A percentile compares a stretch with the other conserved stretches of the same genome.
These are phyloP conservation scores for Aspergillus leporis DNA, from an alignment of 495 filamentous ascomycete genomes.

Conservation along the genomic window DNA sequence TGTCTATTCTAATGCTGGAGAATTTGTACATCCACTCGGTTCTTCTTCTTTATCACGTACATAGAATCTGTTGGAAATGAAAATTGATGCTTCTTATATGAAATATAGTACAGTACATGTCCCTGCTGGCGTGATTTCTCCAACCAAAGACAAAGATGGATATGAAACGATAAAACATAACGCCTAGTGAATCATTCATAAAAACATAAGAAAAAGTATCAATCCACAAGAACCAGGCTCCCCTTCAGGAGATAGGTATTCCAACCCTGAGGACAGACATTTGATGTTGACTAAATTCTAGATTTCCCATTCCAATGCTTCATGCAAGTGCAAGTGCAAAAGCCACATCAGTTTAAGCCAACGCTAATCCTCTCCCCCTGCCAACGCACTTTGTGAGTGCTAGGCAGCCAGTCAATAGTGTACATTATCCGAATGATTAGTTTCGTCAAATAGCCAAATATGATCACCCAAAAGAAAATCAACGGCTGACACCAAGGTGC, in stretches of 20 bases:
- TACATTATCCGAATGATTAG: conserved; percentile 8
- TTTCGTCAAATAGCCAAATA: not conserved
- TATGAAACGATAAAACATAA: not conserved
- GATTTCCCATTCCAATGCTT: not conserved
- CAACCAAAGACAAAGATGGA: not conserved
- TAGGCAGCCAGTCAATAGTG: conserved; percentile 10
- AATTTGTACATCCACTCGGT: not conserved
- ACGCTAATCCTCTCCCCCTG: not conserved
- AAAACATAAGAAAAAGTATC: not conserved
- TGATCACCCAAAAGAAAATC: not conserved
- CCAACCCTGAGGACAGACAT: not conserved
- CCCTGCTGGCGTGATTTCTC: not conserved
- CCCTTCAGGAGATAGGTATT: not conserved
- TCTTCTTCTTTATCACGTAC: not conserved
- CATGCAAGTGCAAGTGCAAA: not conserved
- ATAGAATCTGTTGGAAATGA: not conserved
- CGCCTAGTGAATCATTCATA: not conserved
- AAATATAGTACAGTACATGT: not conserved
- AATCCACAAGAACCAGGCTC: not conserved
- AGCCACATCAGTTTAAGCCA: not conserved
- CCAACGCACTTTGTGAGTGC: not conserved
- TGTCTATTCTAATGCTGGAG: too few relatives aligned
- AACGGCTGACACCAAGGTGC: not conserved
- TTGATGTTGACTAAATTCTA: not conserved
- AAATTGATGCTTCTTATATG: not conserved